These are phyloP conservation scores for Entomortierella chlamydospora DNA, from an alignment of 192 early-diverging fungal genomes.

Conservation along the genomic window DNA sequence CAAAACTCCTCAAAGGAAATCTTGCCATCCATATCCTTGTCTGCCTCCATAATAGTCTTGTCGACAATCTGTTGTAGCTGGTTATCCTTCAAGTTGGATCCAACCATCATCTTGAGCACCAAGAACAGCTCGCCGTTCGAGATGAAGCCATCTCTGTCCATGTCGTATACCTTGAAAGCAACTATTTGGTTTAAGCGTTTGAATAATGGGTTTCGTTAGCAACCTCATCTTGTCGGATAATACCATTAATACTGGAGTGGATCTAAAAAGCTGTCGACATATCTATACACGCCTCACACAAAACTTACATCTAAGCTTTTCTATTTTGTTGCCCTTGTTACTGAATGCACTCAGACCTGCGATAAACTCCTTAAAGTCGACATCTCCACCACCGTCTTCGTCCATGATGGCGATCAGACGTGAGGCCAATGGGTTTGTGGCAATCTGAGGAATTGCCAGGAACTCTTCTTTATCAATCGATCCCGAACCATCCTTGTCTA, in stretches of 20 bases:
- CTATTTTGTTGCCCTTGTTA: conserved; percentile 92
- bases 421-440: conserved; percentile 96
- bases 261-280: no score
- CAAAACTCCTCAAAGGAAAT: conserved; percentile 98
- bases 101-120: conserved; percentile 99
- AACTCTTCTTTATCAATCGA: conserved; percentile 99
- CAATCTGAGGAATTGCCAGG: conserved; percentile 94
- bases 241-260: no score
- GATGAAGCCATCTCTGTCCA: conserved; percentile 98
- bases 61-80: conserved; percentile 99
- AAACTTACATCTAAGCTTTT: conserved; percentile 91
- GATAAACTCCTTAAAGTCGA: conserved; percentile 99
- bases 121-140: conserved; percentile 99
- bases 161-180: conserved; percentile 99
- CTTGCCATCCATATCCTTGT: conserved; percentile 93
- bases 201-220: no score
- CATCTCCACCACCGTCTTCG: conserved; percentile 97
- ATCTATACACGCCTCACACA: no score
- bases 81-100: conserved; percentile 93
- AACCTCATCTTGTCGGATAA: no score
- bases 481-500: conserved; percentile 96
- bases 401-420: conserved; percentile 98
- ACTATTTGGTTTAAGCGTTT: conserved; percentile 71
- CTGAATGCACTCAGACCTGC: conserved; percentile 94
- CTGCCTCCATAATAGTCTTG: conserved; percentile 99